Evolutionary conservation across 1,139 yeast genomes (phyloP), one percentile per base, ranked within the genome.

Genomic region (Yamadazyma dendronema): DNA sequence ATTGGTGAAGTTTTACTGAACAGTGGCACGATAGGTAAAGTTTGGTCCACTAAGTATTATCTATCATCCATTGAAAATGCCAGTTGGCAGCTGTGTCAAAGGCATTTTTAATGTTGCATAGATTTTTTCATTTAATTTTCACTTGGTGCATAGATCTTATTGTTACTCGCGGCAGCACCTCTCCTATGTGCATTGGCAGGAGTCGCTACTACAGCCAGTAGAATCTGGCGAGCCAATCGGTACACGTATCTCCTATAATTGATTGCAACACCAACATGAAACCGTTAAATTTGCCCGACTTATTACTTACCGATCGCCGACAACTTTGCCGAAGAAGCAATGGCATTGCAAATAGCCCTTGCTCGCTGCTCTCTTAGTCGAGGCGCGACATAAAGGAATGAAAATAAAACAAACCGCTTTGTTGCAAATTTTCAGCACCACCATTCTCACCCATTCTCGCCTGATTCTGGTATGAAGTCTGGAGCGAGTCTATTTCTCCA

Each of bases 351-450:
- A 21, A n/a, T n/a, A n/a, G n/a, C n/a, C n/a, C 23, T 10, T 24
- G 27, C 6, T 19, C 22, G 22, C 22, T 9, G 22, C 8, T 19
- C 22, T 19, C 22, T 19, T 19, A 7, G 9, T 7, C 9, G 22
- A 9, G 11, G 12, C 13, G 27, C 27, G 27, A 24, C 27, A 24
- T 24, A 24, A n/a, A n/a, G 12, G 27, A 24, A 24, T 24, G 27
- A n/a, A 24, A n/a, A 21, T 21, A 24, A 24, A 24, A 24, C 27
- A 24, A 24, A 24, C 27, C n/a, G 27, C 27, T 24, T 24, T 24
- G 27, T 24, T 9, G 22, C 22, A 19, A 19, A 19, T 7, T 19
- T 7, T 19, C 22, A 9, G 22, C 22, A 6, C 22, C 22, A 9
- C 22, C 22, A 19, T 19, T 19, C 22, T 19, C 22, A 19, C 5